A percentile compares a stretch with the other conserved stretches of the same genome.
Evolutionary conservation across 2,329 filamentous ascomycete genomes (phyloP).

Genomic region (Diaporthe vaccinii): DNA sequence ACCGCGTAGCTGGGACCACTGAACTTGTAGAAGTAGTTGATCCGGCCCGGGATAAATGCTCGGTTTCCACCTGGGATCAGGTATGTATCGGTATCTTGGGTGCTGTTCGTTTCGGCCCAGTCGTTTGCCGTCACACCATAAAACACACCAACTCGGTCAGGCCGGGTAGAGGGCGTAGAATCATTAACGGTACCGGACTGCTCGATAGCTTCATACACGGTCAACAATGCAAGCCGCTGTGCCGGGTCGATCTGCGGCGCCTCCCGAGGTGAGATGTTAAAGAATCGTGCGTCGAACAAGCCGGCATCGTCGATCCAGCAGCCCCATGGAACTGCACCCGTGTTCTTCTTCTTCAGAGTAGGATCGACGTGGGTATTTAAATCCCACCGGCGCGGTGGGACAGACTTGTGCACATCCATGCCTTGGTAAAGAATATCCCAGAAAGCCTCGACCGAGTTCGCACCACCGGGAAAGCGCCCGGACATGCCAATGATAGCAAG

Average conservation of each 20-base stretch:
- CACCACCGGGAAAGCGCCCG: slow-evolving; percentile 30
- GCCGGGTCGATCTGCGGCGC: slow-evolving; percentile 37
- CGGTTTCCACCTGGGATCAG: slow-evolving; percentile 48
- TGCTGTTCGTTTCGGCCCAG: slow-evolving; percentile 71
- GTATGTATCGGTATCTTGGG: slow-evolving; percentile 45
- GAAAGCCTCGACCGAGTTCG: slow-evolving; percentile 40
- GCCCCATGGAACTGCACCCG: slow-evolving; percentile 73
- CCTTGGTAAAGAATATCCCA: slow-evolving; percentile 43
- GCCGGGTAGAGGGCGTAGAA: slow-evolving; percentile 41
- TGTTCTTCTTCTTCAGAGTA: slow-evolving; percentile 65
- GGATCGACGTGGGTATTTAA: slow-evolving; percentile 78
- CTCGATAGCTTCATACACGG: slow-evolving; percentile 38
- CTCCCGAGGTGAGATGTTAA: slow-evolving; percentile 38
- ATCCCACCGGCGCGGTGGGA: slow-evolving; percentile 35
- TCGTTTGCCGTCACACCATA: slow-evolving; percentile 71
- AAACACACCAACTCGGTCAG: slow-evolving; percentile 72
- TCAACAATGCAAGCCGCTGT: slow-evolving; percentile 32
- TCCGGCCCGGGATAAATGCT: slow-evolving; percentile 50
- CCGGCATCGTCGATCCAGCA: slow-evolving; percentile 29
- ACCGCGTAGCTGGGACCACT: slow-evolving; percentile 51
- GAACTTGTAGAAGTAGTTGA: slow-evolving; percentile 54
- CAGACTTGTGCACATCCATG: slow-evolving; percentile 40
- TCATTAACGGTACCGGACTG: slow-evolving; percentile 60
- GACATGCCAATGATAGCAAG: slow-evolving; percentile 86
- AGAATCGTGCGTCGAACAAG: slow-evolving; percentile 39